Evolutionary conservation across 306 rosid genomes (phyloP).

Genomic region (Dicorynia guianensis): DNA sequence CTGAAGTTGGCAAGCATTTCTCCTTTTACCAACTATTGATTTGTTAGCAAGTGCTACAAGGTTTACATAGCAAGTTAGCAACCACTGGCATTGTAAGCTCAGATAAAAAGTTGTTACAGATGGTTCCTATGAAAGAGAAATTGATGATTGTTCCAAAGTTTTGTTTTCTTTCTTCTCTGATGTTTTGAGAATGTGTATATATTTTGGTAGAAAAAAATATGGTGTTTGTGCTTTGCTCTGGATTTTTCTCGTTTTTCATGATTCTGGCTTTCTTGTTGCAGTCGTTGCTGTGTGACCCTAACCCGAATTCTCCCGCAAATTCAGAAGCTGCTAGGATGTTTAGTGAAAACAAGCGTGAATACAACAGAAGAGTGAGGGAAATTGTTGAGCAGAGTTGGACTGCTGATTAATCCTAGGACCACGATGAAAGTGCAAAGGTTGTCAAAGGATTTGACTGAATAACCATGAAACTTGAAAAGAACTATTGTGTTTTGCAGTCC

Average conservation of each 20-base stretch:
- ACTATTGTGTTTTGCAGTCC: constrained; percentile 54
- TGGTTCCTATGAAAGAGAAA: neutral
- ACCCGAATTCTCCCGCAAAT: constrained; percentile 98
- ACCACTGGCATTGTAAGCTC: neutral
- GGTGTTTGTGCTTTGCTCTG: constrained; percentile 2
- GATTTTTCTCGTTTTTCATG: constrained; percentile 15
- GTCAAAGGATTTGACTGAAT: constrained; percentile 60
- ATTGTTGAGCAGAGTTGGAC: constrained; percentile 99
- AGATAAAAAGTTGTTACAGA: neutral
- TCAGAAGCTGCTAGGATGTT: constrained; percentile 98
- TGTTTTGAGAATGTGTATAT: neutral
- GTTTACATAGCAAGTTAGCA: neutral
- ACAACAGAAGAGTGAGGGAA: constrained; percentile 87
- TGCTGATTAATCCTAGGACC: constrained; percentile 71
- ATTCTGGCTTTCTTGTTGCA: constrained; percentile 52
- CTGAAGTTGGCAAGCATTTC: neutral
- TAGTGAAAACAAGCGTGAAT: constrained; percentile 95
- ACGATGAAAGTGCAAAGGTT: constrained; percentile 46
- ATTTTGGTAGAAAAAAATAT: constrained; percentile 3
- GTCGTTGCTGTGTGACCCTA: constrained; percentile 98
- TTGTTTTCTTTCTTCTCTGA: no score
- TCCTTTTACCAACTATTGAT: neutral
- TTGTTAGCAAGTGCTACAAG: constrained; percentile 11
- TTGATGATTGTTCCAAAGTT: no score
- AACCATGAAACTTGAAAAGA: constrained; percentile 50